These are phyloP conservation scores for Globisporangium sylvaticum DNA, from an alignment of 352 stramenopile species.

Conservation along the genomic window DNA sequence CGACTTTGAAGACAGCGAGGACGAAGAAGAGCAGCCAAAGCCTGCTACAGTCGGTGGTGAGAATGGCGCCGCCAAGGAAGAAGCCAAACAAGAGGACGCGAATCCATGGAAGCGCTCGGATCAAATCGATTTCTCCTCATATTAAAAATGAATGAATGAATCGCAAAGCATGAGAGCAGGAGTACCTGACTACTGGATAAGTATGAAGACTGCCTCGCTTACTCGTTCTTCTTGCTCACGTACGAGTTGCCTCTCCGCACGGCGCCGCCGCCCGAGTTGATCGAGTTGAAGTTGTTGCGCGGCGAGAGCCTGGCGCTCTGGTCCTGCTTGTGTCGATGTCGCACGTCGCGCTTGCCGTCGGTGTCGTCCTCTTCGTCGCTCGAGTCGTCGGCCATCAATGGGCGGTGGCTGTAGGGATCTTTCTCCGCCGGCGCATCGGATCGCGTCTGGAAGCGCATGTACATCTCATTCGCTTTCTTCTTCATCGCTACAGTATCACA, in stretches of 20 bases:
- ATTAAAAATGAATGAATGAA: conserved; percentile 26
- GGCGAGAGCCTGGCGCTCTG: conserved; percentile 19
- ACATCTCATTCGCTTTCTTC: conserved; percentile 78
- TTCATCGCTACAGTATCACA: conserved; percentile 53
- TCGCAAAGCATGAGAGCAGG: not conserved
- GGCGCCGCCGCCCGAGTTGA: conserved; percentile 12
- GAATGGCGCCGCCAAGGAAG: not conserved
- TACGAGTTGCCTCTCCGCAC: conserved; percentile 23
- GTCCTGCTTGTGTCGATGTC: conserved; percentile 35
- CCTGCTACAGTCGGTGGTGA: conserved; percentile 3
- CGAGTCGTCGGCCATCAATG: conserved; percentile 65
- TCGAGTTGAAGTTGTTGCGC: conserved; percentile 9
- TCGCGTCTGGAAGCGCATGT: conserved; percentile 77
- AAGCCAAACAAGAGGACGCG: conserved; percentile 21
- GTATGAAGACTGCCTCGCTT: too few species aligned
- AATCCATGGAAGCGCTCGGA: conserved; percentile 62
- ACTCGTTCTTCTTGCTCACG: conserved; percentile 64
- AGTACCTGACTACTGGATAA: not conserved
- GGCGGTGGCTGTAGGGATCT: conserved; percentile 71
- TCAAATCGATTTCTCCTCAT: conserved; percentile 65
- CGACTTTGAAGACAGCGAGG: conserved; percentile 83
- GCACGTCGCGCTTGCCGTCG: conserved; percentile 29
- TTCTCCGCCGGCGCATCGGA: conserved; percentile 38
- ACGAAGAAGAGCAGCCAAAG: conserved; percentile 32
- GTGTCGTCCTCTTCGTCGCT: conserved; percentile 62